A percentile compares a stretch with the other conserved stretches of the same genome.
phyloP scores from a whole-genome alignment of 768 basidiomycete genomes.

The Fistulinella prunicolor region DNA sequence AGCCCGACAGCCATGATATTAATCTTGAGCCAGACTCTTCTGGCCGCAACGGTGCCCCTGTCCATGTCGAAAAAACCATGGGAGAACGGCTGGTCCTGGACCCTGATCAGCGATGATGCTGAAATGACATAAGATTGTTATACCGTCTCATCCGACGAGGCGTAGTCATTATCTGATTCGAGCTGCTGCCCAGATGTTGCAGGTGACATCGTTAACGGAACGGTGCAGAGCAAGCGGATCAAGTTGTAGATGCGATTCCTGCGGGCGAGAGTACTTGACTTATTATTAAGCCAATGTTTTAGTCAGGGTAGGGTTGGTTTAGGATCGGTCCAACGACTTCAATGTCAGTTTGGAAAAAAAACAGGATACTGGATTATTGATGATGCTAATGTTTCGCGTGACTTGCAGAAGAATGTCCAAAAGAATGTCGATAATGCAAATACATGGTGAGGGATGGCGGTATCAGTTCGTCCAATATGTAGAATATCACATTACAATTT shows the following conservation, averaged over 20 bases:
- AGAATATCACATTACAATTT: slow-evolving; percentile 32
- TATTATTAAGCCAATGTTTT: no score
- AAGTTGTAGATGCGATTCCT: no score
- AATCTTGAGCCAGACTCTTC: slow-evolving; percentile 41
- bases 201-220: slow-evolving; percentile 1
- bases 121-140: not conserved
- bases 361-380: no score
- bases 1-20: slow-evolving; percentile 36
- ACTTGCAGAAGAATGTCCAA: slow-evolving; percentile 13
- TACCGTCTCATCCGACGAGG: slow-evolving; percentile 12
- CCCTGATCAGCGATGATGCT: slow-evolving; percentile 4
- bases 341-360: no score
- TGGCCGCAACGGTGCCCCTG: slow-evolving; percentile 27
- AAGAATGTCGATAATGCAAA: slow-evolving; percentile 25
- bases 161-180: not conserved
- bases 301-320: no score
- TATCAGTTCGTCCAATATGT: slow-evolving; percentile 29
- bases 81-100: slow-evolving; percentile 27
- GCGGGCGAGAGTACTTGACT: no score
- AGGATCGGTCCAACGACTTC: not conserved
- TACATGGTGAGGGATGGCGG: slow-evolving; percentile 18
- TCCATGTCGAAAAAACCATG: slow-evolving; percentile 31
- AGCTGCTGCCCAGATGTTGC: not conserved
- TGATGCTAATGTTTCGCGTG: not conserved
- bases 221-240: no score